Base-by-base conservation (phyloP, 495 filamentous ascomycete genomes). In the Apiosordaria backusii region DNA sequence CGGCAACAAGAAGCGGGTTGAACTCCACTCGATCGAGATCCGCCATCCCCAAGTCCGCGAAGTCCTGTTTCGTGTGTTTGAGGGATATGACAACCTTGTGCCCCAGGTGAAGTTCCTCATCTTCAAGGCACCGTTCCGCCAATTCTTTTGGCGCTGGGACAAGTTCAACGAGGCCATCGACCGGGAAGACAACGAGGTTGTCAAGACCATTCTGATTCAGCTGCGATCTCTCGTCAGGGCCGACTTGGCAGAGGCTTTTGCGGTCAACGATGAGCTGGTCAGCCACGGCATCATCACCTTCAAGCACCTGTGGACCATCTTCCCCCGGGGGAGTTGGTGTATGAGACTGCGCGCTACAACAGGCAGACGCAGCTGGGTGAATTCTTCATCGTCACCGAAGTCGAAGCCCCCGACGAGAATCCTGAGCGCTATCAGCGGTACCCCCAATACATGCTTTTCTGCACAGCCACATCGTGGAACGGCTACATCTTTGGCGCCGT, bases 61-160 rank as follows among this genome's bases (percentile, higher is more conserved):
- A 69, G 80, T 80, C 26, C 76, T 91, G 54, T 84, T 90, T 54
- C 78, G 82, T 13, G 78, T 78, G 59, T 86, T 85, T 62, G 74
- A 77, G 16, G 75, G 88, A n/a, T 84, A 87, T 66, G 88, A 91
- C 76, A 77, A 77, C 61, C 76, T 91, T 24, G 87, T 87, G 19
- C 79, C 77, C 25, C 79, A 82, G 60, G 76, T 90, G 61, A 80
- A 78, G 60, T 77, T 81, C 29, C 18, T 72, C 1, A 52, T 65
- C 54, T 65, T 72, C 57, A 54, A 29, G 59, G 68, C 70, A 5
- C 70, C 70, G 16, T 72, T 72, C 63, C 62, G 60, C 50, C 70
- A 64, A 53, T 72, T 72, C 63, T 69, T 72, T 61, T 69, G 68
- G 65, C 70, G 70, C 50, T 72, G 70, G 70, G 70, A 68, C 9